Percentiles rank a stretch among this genome's conserved stretches.
Conservation (phyloP, 176 grass and related monocot genomes). For the Puya raimondii region DNA sequence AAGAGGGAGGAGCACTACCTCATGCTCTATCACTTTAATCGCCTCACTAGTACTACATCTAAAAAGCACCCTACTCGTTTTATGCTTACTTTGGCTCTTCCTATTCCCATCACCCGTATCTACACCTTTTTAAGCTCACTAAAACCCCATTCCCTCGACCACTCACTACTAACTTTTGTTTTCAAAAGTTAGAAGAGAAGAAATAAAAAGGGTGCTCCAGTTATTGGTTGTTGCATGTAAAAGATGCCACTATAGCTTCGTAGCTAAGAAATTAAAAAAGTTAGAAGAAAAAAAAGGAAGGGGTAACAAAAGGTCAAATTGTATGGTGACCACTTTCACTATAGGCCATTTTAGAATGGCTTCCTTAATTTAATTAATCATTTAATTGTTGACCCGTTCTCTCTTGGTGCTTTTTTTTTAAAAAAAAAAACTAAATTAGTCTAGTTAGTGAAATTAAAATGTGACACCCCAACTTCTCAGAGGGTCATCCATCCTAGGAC, state of each 20-base stretch:
- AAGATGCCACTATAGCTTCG: constrained; percentile 3
- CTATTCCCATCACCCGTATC: constrained; percentile 11
- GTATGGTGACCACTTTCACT: background rate
- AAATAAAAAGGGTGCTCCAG: background rate
- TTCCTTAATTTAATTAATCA: too few relatives aligned
- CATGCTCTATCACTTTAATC: background rate
- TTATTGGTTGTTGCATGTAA: background rate
- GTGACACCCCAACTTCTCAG: too few relatives aligned
- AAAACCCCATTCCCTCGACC: background rate
- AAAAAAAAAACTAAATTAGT: too few relatives aligned
- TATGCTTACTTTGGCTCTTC: constrained; percentile 2
- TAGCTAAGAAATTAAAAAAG: background rate
- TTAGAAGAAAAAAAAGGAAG: background rate
- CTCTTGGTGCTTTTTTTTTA: too few relatives aligned
- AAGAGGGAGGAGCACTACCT: constrained; percentile 4
- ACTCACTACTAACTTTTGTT: background rate
- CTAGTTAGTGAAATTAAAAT: too few relatives aligned
- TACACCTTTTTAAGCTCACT: background rate
- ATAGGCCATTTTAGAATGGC: too few relatives aligned
- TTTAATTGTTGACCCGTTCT: too few relatives aligned
- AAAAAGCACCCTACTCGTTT: constrained; percentile 7
- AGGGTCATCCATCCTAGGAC: too few relatives aligned
- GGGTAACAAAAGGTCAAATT: background rate
- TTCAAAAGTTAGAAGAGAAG: background rate
- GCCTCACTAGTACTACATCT: background rate